phyloP scores from a whole-genome alignment of 2,329 filamentous ascomycete species.

The Simplicillium sp. region DNA sequence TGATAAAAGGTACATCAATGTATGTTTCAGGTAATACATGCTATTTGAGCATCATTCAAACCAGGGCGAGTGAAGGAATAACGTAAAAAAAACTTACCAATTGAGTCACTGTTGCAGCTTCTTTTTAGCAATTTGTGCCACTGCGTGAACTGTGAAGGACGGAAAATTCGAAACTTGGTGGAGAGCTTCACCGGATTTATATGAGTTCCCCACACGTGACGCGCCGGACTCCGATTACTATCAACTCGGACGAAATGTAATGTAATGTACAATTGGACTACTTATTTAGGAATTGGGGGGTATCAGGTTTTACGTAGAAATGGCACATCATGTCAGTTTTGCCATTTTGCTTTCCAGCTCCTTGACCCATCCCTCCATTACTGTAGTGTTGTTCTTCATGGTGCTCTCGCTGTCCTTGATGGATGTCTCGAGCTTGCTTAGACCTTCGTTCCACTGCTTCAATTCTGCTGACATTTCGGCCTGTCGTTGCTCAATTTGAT shows the following conservation, averaged over 20 bases:
- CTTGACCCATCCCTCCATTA: slow-evolving; percentile 84
- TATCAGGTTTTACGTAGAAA: too few species aligned
- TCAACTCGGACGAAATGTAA: too few species aligned
- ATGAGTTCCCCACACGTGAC: slow-evolving; percentile 6
- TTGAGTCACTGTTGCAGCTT: slow-evolving; percentile 4
- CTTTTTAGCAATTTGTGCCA: too few species aligned
- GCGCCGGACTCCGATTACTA: not conserved
- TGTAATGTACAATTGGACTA: too few species aligned
- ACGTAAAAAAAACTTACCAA: slow-evolving; percentile 24
- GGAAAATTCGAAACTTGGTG: slow-evolving; percentile 2
- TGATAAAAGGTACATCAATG: slow-evolving; percentile 53
- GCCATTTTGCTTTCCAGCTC: slow-evolving; percentile 72
- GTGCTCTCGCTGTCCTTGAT: slow-evolving; percentile 60
- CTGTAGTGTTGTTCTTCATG: slow-evolving; percentile 70
- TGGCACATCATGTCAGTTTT: slow-evolving; percentile 30
- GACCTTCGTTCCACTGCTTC: slow-evolving; percentile 72
- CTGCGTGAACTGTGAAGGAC: slow-evolving; percentile 5
- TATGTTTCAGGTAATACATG: slow-evolving; percentile 50
- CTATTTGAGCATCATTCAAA: slow-evolving; percentile 44
- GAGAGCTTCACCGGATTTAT: slow-evolving; percentile 3
- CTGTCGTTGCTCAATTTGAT: slow-evolving; percentile 70
- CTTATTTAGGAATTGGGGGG: too few species aligned
- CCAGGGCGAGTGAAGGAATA: slow-evolving; percentile 3
- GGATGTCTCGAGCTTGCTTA: slow-evolving; percentile 68
- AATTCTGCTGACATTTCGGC: slow-evolving; percentile 76